Conservation (phyloP, 208 protist genomes). For the Trypanosoma cruzi region DNA sequence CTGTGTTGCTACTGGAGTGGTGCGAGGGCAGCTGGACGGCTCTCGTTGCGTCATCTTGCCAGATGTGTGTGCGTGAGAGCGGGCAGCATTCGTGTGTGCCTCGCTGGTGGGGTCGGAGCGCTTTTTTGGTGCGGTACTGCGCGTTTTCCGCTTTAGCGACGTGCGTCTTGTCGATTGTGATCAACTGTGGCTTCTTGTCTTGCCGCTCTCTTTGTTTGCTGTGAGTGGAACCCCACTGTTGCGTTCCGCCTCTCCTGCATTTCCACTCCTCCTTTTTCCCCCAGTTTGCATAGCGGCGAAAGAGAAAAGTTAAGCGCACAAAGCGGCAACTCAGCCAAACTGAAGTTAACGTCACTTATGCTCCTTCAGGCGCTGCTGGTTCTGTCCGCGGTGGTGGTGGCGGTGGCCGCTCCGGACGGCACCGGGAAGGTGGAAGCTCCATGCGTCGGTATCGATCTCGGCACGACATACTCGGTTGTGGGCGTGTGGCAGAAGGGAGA, state of each 20-base stretch:
- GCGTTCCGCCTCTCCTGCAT: no score
- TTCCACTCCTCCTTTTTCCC: neutral
- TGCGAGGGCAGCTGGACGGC: no score
- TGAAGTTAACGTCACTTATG: neutral
- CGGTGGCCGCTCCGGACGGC: slow-evolving; percentile 50
- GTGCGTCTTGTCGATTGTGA: no score
- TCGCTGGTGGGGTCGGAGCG: no score
- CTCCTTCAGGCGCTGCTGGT: slow-evolving; percentile 1
- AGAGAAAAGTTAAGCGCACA: neutral
- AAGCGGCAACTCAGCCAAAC: neutral
- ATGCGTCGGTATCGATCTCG: slow-evolving; percentile 56
- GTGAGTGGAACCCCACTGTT: neutral
- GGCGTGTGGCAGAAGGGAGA: neutral
- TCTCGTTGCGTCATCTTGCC: no score
- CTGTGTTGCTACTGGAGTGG: no score
- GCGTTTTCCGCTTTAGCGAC: no score
- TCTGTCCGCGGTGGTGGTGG: slow-evolving; percentile 22
- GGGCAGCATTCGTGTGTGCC: no score
- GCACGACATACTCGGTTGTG: no score
- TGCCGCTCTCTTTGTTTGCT: neutral
- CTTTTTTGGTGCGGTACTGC: no score
- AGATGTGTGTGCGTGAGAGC: no score
- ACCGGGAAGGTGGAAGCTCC: slow-evolving; percentile 80
- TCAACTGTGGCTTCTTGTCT: no score
- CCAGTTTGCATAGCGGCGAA: neutral